These are phyloP conservation scores for Epicoccum nigrum DNA, from an alignment of 2,329 filamentous ascomycete genomes.

Conservation along the genomic window DNA sequence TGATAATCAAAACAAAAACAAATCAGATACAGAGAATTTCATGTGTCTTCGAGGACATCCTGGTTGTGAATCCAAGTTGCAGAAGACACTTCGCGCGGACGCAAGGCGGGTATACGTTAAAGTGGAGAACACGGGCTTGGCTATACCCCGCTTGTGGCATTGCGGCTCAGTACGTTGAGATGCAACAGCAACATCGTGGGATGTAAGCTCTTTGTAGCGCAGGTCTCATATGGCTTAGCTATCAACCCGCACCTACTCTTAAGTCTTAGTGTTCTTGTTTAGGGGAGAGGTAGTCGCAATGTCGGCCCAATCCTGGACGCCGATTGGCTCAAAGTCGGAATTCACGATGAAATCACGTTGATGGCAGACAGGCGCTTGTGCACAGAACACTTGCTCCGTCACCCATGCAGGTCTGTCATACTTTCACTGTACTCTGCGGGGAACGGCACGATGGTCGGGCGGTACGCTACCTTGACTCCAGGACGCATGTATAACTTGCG, in stretches of 20 bases:
- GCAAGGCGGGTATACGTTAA: constrained; percentile 2
- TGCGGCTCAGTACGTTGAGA: constrained; percentile 23
- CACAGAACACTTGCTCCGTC: constrained; percentile 1
- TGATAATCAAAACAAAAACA: too few relatives aligned
- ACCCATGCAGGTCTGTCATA: constrained; percentile 22
- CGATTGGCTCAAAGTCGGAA: constrained; percentile 32
- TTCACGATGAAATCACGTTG: constrained; percentile 4
- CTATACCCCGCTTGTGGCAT: constrained; percentile 8
- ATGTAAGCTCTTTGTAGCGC: constrained; percentile 3
- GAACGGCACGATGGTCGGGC: constrained; percentile 11
- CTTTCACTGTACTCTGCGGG: constrained; percentile 18
- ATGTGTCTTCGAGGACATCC: too few relatives aligned
- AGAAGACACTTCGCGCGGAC: neutral
- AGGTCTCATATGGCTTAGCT: constrained; percentile 14
- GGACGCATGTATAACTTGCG: constrained; percentile 17
- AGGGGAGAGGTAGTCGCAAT: neutral
- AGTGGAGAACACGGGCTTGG: constrained; percentile 11
- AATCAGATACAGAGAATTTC: too few relatives aligned
- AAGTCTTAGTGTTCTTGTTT: neutral
- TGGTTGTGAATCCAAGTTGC: neutral
- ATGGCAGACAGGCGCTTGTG: constrained; percentile 9
- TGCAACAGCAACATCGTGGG: constrained; percentile 9
- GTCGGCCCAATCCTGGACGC: neutral
- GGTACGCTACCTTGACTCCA: constrained; percentile 2
- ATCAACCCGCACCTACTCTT: constrained; percentile 1